phyloP scores from a whole-genome alignment of 2,329 filamentous ascomycete genomes.

The Clarireedia paspali region DNA sequence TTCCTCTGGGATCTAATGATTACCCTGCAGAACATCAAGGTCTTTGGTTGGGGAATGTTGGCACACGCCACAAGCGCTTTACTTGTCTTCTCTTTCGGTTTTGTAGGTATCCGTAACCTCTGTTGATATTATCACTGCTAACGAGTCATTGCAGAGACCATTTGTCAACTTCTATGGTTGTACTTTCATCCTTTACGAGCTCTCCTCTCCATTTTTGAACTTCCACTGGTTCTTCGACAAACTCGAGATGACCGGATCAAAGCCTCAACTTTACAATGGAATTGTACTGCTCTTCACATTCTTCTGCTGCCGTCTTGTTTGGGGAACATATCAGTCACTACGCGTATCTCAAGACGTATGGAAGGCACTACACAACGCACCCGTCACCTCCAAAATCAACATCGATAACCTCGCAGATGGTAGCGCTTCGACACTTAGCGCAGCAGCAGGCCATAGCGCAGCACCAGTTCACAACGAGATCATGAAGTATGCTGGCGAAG shows the following conservation, averaged over 20 bases:
- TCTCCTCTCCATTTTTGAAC: slow-evolving; percentile 79
- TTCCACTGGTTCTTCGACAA: slow-evolving; percentile 93
- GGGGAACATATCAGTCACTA: slow-evolving; percentile 66
- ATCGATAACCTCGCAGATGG: slow-evolving; percentile 28
- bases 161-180: slow-evolving; percentile 78
- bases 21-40: slow-evolving; percentile 57
- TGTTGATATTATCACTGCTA: not conserved
- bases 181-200: slow-evolving; percentile 80
- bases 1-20: slow-evolving; percentile 77
- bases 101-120: slow-evolving; percentile 50
- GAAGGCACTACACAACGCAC: slow-evolving; percentile 42
- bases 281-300: slow-evolving; percentile 64
- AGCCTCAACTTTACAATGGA: slow-evolving; percentile 70
- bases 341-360: slow-evolving; percentile 65
- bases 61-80: slow-evolving; percentile 71
- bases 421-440: slow-evolving; percentile 31
- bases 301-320: slow-evolving; percentile 69
- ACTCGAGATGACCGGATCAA: slow-evolving; percentile 68
- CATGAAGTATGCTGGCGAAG: slow-evolving; percentile 43
- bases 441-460: slow-evolving; percentile 24
- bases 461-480: slow-evolving; percentile 29
- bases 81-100: slow-evolving; percentile 68
- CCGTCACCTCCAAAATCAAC: slow-evolving; percentile 28
- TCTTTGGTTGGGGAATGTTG: slow-evolving; percentile 54
- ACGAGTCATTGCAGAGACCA: slow-evolving; percentile 49